Conservation (phyloP, 768 basidiomycete genomes). For the Tricholoma bakamatsutake region DNA sequence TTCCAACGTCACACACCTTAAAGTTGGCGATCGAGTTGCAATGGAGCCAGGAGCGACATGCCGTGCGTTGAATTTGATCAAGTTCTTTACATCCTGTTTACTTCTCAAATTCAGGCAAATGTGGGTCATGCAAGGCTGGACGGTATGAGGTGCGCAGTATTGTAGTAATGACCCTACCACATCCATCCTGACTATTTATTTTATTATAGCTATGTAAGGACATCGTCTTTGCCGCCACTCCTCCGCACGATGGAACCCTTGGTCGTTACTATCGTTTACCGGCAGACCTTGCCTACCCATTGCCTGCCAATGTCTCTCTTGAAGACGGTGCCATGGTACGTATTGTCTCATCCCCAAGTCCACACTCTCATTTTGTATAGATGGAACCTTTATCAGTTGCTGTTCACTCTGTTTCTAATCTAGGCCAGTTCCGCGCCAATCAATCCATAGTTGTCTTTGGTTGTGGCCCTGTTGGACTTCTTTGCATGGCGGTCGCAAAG, state of each 20-base stretch:
- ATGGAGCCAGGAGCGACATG: conserved; percentile 90
- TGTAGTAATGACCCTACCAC: not conserved
- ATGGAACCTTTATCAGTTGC: conserved; percentile 95
- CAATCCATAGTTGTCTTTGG: conserved; percentile 84
- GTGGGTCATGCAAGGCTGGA: conserved; percentile 80
- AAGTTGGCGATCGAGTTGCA: conserved; percentile 83
- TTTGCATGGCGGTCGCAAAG: conserved; percentile 95
- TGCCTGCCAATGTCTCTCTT: conserved; percentile 79
- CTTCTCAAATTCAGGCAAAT: conserved; percentile 35
- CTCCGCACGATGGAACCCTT: conserved; percentile 89
- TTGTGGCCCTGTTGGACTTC: conserved; percentile 81
- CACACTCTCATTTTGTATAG: conserved; percentile 27
- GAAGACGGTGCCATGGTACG: conserved; percentile 93
- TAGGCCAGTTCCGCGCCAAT: conserved; percentile 66
- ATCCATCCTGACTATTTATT: conserved; percentile 1
- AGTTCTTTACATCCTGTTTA: not conserved
- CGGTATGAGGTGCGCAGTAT: conserved; percentile 61
- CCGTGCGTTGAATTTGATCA: conserved; percentile 30
- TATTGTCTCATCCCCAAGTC: not conserved
- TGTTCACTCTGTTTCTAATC: conserved; percentile 77
- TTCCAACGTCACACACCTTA: conserved; percentile 64
- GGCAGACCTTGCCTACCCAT: conserved; percentile 74
- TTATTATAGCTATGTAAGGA: conserved; percentile 68
- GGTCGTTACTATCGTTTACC: conserved; percentile 83
- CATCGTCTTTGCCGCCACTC: conserved; percentile 88